Evolutionary conservation across 768 basidiomycete species (phyloP).

Genomic region (Pulveroboletus sp.): DNA sequence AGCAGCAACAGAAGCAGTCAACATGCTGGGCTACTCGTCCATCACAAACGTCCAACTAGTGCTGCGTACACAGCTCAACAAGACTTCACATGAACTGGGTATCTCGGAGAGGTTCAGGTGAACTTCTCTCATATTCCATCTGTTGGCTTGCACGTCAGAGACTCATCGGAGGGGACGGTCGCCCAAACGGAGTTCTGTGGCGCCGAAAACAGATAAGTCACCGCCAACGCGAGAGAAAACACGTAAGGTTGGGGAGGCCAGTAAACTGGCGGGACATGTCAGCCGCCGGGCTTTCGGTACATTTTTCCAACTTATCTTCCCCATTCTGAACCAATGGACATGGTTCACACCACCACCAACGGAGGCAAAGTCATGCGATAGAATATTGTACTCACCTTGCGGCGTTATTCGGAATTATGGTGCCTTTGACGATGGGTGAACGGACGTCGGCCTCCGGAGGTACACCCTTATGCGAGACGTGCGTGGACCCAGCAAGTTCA

Average conservation of each 20-base stretch:
- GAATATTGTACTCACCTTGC: constrained; percentile 19
- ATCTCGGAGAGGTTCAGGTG: neutral
- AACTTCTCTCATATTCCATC: constrained; percentile 2
- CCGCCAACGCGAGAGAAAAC: constrained; percentile 11
- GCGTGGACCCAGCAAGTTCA: constrained; percentile 10
- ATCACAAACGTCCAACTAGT: neutral
- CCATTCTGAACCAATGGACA: constrained; percentile 11
- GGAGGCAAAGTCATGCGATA: neutral
- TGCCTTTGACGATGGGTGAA: constrained; percentile 24
- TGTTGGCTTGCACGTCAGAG: constrained; percentile 4
- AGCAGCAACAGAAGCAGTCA: neutral
- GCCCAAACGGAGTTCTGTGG: constrained; percentile 22
- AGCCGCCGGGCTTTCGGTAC: constrained; percentile 7
- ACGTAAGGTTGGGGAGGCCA: constrained; percentile 11
- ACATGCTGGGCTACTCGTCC: neutral
- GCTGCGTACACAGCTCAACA: constrained; percentile 2
- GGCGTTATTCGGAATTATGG: constrained; percentile 17
- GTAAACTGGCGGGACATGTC: constrained; percentile 3
- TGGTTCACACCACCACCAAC: constrained; percentile 7
- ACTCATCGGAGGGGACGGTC: constrained; percentile 22
- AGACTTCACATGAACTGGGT: neutral
- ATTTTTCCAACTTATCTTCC: constrained; percentile 8
- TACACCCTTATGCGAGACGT: constrained; percentile 10
- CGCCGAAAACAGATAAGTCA: constrained; percentile 15
- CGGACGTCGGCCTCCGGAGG: constrained; percentile 23